These are phyloP conservation scores for Lachnellula cervina DNA, from an alignment of 2,329 filamentous ascomycete species.

Conservation along the genomic window DNA sequence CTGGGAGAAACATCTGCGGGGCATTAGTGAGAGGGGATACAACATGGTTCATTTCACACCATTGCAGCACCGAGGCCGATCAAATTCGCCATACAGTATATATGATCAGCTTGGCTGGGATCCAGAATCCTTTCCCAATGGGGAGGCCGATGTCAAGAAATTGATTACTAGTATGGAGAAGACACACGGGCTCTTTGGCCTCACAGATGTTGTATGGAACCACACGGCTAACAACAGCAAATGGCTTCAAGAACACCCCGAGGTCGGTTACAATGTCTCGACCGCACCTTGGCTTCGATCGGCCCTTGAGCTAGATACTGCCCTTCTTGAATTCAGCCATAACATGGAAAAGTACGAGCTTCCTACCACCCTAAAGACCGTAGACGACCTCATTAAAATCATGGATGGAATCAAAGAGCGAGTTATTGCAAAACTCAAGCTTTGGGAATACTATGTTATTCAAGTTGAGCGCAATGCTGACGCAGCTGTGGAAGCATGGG, in stretches of 20 bases:
- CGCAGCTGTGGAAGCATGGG: slow-evolving; percentile 68
- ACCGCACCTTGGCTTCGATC: slow-evolving; percentile 77
- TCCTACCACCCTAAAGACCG: slow-evolving; percentile 65
- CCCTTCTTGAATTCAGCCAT: slow-evolving; percentile 60
- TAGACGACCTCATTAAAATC: slow-evolving; percentile 70
- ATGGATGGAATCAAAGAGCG: slow-evolving; percentile 81
- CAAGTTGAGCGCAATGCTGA: slow-evolving; percentile 70
- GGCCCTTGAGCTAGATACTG: slow-evolving; percentile 72
- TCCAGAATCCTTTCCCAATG: slow-evolving; percentile 71
- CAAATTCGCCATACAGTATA: slow-evolving; percentile 96
- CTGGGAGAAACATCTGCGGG: slow-evolving; percentile 83
- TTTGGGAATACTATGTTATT: slow-evolving; percentile 93
- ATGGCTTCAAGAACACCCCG: slow-evolving; percentile 91
- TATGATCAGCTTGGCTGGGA: slow-evolving; percentile 91
- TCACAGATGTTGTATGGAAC: slow-evolving; percentile 97
- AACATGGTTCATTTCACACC: slow-evolving; percentile 99
- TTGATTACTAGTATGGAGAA: slow-evolving; percentile 79
- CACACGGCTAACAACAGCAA: slow-evolving; percentile 94
- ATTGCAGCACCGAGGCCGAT: slow-evolving; percentile 78
- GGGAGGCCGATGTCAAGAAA: slow-evolving; percentile 73
- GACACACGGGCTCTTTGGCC: slow-evolving; percentile 75
- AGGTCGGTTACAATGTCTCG: slow-evolving; percentile 88
- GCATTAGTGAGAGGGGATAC: slow-evolving; percentile 87
- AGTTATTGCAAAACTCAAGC: slow-evolving; percentile 68
- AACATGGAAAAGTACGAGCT: slow-evolving; percentile 64